These are phyloP conservation scores for Sporothrix inflata DNA, from an alignment of 2,329 filamentous ascomycete genomes.

Conservation along the genomic window DNA sequence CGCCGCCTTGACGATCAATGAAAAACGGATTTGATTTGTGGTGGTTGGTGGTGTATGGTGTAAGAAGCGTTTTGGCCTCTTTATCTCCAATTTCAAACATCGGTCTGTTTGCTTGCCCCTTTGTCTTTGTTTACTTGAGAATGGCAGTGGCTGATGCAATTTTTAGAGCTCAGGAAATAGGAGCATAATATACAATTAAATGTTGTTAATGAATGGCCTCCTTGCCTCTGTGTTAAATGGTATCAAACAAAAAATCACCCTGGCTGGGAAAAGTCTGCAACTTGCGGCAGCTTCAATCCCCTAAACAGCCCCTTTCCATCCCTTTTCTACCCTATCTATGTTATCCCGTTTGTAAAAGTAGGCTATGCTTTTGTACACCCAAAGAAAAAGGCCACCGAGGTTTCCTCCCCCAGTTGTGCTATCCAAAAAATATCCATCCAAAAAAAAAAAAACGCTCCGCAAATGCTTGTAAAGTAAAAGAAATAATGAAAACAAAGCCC, in stretches of 20 bases:
- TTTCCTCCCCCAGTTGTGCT: not conserved
- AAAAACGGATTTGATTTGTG: not conserved
- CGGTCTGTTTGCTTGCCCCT: no score
- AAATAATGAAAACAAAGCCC: not conserved
- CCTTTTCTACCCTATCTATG: not conserved
- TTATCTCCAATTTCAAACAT: not conserved
- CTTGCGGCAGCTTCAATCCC: not conserved
- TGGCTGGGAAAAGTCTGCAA: not conserved
- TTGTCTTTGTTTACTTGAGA: not conserved
- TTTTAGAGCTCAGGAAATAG: no score
- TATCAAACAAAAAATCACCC: slow-evolving; percentile 11
- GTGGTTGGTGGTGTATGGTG: no score
- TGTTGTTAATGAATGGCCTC: no score
- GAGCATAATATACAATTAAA: not conserved
- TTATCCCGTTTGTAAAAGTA: not conserved
- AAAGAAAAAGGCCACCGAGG: not conserved
- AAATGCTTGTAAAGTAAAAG: slow-evolving; percentile 2
- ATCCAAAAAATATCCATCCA: not conserved
- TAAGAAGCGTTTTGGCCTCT: no score
- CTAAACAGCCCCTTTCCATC: not conserved
- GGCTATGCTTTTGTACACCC: slow-evolving; percentile 16
- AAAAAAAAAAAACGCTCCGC: not conserved
- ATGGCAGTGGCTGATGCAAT: not conserved
- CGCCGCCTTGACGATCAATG: not conserved
- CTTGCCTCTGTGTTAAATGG: no score